phyloP scores from a whole-genome alignment of 805 yeast species.

The Suhomyces kilbournensis region DNA sequence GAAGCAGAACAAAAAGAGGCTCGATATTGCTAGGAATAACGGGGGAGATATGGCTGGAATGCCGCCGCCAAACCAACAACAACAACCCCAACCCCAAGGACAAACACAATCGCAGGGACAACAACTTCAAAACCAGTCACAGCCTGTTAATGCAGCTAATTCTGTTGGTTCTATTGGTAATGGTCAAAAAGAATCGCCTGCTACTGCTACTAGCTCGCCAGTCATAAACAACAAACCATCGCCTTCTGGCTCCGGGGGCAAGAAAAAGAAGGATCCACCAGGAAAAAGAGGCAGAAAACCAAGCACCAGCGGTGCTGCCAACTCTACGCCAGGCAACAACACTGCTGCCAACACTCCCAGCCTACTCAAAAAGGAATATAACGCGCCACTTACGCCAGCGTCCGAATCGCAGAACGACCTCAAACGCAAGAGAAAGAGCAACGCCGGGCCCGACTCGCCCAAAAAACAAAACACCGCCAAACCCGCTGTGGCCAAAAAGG shows the following conservation, averaged over 20 bases:
- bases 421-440: slow-evolving; percentile 30
- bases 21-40: slow-evolving; percentile 48
- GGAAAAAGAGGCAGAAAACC: slow-evolving; percentile 33
- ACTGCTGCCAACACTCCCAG: slow-evolving; percentile 17
- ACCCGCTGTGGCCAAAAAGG: slow-evolving; percentile 16
- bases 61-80: slow-evolving; percentile 18
- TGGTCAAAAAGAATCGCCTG: slow-evolving; percentile 19
- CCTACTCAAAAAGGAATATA: slow-evolving; percentile 34
- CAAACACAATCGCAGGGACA: slow-evolving; percentile 11
- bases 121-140: slow-evolving; percentile 7
- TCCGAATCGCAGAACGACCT: slow-evolving; percentile 31
- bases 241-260: slow-evolving; percentile 20
- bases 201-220: slow-evolving; percentile 31
- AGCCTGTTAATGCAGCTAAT: neutral
- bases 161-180: neutral
- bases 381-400: slow-evolving; percentile 41
- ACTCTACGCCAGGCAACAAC: slow-evolving; percentile 9
- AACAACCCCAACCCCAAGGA: slow-evolving; percentile 5
- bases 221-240: slow-evolving; percentile 32
- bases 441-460: slow-evolving; percentile 31
- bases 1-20: slow-evolving; percentile 67
- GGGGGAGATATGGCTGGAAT: slow-evolving; percentile 19
- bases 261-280: slow-evolving; percentile 31
- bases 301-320: slow-evolving; percentile 17
- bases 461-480: slow-evolving; percentile 22